A percentile compares a stretch with the other conserved stretches of the same genome.
phyloP scores from a whole-genome alignment of 2,329 filamentous ascomycete genomes.

The Gliomastix tumulicola region DNA sequence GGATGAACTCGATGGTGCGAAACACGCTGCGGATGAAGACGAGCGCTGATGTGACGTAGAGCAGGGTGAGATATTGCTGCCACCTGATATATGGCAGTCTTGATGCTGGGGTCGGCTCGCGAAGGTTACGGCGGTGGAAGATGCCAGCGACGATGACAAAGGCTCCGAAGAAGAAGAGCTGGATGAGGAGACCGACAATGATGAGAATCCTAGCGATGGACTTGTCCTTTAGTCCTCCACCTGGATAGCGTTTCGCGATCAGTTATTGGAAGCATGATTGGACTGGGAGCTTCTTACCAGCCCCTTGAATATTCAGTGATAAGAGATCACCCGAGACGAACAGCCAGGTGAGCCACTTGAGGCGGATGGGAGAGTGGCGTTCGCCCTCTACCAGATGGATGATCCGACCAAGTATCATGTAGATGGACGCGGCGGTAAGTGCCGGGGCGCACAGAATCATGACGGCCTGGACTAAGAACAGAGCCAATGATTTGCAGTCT shows the following conservation, averaged over 20 bases:
- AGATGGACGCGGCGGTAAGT: conserved; percentile 34
- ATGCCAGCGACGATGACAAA: conserved; percentile 41
- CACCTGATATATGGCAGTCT: conserved; percentile 14
- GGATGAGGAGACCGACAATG: conserved; percentile 47
- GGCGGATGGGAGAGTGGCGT: conserved; percentile 12
- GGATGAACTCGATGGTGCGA: conserved; percentile 39
- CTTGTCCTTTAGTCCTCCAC: conserved; percentile 10
- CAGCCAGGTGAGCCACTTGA: conserved; percentile 35
- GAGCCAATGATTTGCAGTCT: conserved; percentile 11
- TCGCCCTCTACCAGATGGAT: conserved; percentile 22
- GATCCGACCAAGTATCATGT: conserved; percentile 34
- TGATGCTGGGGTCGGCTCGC: conserved; percentile 1
- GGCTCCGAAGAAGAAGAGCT: conserved; percentile 49
- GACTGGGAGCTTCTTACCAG: conserved; percentile 2
- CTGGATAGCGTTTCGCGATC: background rate
- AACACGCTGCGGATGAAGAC: conserved; percentile 37
- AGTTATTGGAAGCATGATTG: background rate
- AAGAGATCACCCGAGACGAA: conserved; percentile 44
- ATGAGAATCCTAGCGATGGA: conserved; percentile 40
- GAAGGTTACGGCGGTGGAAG: conserved; percentile 34
- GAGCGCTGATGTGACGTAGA: conserved; percentile 27
- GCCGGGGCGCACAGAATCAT: conserved; percentile 24
- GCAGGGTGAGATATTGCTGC: conserved; percentile 22
- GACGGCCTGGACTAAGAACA: conserved; percentile 20
- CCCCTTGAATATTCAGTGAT: conserved; percentile 38